Evolutionary conservation across 2,329 filamentous ascomycete species (phyloP).

Genomic region (Coniosporium tulheliwenetii): DNA sequence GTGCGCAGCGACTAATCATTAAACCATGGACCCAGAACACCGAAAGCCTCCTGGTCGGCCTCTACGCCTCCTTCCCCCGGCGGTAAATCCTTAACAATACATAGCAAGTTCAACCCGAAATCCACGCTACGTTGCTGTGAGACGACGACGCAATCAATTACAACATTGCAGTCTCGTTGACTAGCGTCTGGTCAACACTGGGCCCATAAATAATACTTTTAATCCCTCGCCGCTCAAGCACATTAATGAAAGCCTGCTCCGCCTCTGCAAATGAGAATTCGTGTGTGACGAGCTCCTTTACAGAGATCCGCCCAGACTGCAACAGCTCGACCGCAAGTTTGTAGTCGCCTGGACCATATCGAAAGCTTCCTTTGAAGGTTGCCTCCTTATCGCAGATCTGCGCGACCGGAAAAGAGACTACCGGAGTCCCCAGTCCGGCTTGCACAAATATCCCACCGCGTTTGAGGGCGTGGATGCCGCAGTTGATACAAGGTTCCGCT

Average conservation of each 20-base stretch:
- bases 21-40: too few species aligned
- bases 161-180: too few species aligned
- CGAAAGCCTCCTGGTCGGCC: too few species aligned
- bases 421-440: constrained; percentile 9
- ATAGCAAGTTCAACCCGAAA: too few species aligned
- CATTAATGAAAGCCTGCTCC: constrained; percentile 8
- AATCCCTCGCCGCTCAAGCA: constrained; percentile 7
- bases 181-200: background rate
- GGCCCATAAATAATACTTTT: constrained; percentile 12
- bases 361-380: constrained; percentile 11
- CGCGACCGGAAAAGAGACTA: constrained; percentile 9
- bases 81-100: too few species aligned
- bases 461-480: constrained; percentile 27
- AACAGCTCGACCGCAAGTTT: constrained; percentile 8
- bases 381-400: constrained; percentile 13
- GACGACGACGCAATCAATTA: too few species aligned
- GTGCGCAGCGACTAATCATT: too few species aligned
- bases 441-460: constrained; percentile 29
- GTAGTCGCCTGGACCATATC: constrained; percentile 15
- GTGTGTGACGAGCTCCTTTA: constrained; percentile 8
- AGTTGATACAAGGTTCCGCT: constrained; percentile 31
- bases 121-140: too few species aligned
- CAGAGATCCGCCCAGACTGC: constrained; percentile 4
- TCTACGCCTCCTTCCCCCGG: too few species aligned
- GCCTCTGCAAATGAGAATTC: constrained; percentile 7